Percentiles rank a stretch among this genome's conserved stretches.
phyloP scores from a whole-genome alignment of 2,329 filamentous ascomycete genomes.

The Stachybotrys chartarum region DNA sequence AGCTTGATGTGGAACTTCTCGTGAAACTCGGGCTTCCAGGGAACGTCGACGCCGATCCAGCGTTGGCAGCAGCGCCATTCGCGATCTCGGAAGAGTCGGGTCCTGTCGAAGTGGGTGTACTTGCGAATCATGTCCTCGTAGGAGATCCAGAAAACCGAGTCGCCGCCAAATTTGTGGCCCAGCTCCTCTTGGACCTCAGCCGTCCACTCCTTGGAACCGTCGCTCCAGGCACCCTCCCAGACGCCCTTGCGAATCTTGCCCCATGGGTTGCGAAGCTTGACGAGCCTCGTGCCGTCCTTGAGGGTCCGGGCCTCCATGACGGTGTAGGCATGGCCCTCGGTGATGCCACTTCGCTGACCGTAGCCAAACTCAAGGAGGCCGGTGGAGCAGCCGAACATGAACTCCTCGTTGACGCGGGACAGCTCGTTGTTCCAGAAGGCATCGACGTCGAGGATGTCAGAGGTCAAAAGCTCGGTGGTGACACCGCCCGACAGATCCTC shows the following conservation, averaged over 20 bases:
- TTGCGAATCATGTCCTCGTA: constrained; percentile 57
- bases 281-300: constrained; percentile 44
- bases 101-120: constrained; percentile 55
- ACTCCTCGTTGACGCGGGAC: constrained; percentile 72
- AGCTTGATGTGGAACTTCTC: constrained; percentile 54
- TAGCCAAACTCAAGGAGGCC: constrained; percentile 58
- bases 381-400: constrained; percentile 65
- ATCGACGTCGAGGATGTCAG: constrained; percentile 70
- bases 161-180: constrained; percentile 51
- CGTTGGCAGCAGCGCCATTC: constrained; percentile 52
- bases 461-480: constrained; percentile 59
- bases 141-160: constrained; percentile 58
- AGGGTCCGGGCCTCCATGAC: constrained; percentile 51
- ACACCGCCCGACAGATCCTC: constrained; percentile 62
- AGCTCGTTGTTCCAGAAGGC: constrained; percentile 80
- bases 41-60: constrained; percentile 56
- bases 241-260: constrained; percentile 49
- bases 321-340: constrained; percentile 52
- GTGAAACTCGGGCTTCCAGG: constrained; percentile 55
- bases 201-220: constrained; percentile 56
- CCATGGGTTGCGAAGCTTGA: constrained; percentile 56
- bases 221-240: constrained; percentile 54
- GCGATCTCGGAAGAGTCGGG: constrained; percentile 49
- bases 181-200: constrained; percentile 50
- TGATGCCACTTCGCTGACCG: constrained; percentile 51